Base-by-base conservation (phyloP, 2,329 filamentous ascomycete species). In the Cytospora piceicola region DNA sequence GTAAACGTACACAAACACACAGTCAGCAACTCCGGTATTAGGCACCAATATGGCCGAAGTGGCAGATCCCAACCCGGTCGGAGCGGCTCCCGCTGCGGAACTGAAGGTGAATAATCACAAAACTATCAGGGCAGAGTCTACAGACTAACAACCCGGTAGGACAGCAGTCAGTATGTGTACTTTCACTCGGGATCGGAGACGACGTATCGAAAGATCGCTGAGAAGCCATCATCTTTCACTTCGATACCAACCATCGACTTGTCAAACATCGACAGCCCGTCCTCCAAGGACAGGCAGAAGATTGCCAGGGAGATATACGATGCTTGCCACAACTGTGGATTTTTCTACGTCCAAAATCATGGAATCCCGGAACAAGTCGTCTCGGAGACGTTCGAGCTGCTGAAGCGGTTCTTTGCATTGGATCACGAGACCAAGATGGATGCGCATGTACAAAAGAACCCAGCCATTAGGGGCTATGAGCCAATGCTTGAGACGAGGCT, bases 381-480 rank as follows among this genome's bases (percentile, higher is more conserved):
- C 60, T 58, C 63, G 3, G 68, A 70, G 42, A 71, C 70, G 12
- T 73, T 76, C 49, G 69, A 65, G 11, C 49, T 72, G 2, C 65
- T 75, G 14, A 73, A 71, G 55, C 69, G 71, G 9, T 76, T 76
- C 70, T 77, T 77, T 59, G 70, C 71, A 3, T 66, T 76, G 32
- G 72, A 74, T 22, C 27, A 68, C 1, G 75, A 74, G 11, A 71
- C 70, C 30, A 76, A 77, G 68, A 75, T 76, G 69, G 69, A 76
- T 22, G 70, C 74, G n/a, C 74, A 79, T 64, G 70, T 75, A 34
- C 73, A 76, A 55, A 75, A 78, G 70, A 77, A 75, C 42, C 73
- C 74, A 8, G 75, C 71, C 7, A 73, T 77, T 24, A 67, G 75
- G 30, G 75, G 75, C 11, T 77, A 76, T 65, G 75, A 78, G 68